Evolutionary conservation across 805 yeast species (phyloP), one percentile per base, ranked within the genome.

Genomic region (Helenozyma baotianmanensis): DNA sequence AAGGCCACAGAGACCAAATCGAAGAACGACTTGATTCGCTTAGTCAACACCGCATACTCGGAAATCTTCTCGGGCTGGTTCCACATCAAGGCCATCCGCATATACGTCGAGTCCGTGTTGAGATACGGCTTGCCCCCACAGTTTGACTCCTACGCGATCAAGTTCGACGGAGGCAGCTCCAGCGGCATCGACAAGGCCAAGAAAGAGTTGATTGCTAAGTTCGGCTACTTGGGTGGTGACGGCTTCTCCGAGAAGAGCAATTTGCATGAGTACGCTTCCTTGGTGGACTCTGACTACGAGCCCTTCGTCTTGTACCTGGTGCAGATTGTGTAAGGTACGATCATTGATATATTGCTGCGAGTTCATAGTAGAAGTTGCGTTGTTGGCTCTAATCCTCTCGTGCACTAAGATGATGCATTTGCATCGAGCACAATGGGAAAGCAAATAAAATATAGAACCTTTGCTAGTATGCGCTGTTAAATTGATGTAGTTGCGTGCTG

Each of bases 101-200:
- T 85, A 13, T 92, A 83, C 60, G 96, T 90, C 23, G 99, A 92
- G 64, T 76, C 88, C 31, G 96, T 92, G 11, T 72, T 92, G 57
- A 80, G 99, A 62, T 92, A 92, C 58, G 99, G 99, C 1, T 74
- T 92, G 44, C 99, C 98, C 22, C 97, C 97, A 19, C 82, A 82
- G 50, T 92, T 90, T 58, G 74, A 77, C 52, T 64, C 70, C 31
- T 74, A 50, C 46, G 57, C 71, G 33, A 51, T 77, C 28, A 66
- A 67, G 42, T 53, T 83, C 47, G 57, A 65, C 14, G 53, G 69
- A 25, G 21, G 45, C 21, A 54, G 48, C 38, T 39, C 52, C 12
- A 67, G 67, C 45, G 55, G 58, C 17, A 45, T 72, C 14, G 65
- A 62, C 19, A 76, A 72, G 58, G 78, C 88, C 27, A 88, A 82